A percentile compares a stretch with the other conserved stretches of the same genome.
phyloP scores from a whole-genome alignment of 2,329 filamentous ascomycete species.

The Didymosphaeria variabile region DNA sequence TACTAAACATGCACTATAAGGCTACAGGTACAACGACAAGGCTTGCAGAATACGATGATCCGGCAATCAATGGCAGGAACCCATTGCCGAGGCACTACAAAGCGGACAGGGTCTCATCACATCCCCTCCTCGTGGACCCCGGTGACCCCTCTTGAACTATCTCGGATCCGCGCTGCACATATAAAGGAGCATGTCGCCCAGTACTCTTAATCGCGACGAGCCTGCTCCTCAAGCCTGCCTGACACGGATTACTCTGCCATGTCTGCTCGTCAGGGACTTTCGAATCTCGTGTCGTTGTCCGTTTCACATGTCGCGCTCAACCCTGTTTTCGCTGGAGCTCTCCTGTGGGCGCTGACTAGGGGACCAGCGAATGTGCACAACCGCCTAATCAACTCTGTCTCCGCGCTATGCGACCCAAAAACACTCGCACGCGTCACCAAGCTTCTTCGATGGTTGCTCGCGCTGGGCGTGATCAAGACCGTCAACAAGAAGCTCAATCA shows the following conservation, averaged over 20 bases:
- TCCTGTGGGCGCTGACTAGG: slow-evolving; percentile 45
- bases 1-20: too few species aligned
- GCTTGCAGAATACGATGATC: neutral
- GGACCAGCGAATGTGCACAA: slow-evolving; percentile 36
- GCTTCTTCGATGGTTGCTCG: slow-evolving; percentile 41
- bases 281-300: slow-evolving; percentile 31
- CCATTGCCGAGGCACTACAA: neutral
- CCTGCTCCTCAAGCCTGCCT: neutral
- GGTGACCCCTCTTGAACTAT: neutral
- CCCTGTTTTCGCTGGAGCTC: slow-evolving; percentile 37
- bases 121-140: neutral
- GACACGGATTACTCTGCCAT: neutral
- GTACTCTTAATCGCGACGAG: neutral
- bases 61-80: neutral
- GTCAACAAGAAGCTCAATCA: slow-evolving; percentile 41
- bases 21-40: too few species aligned
- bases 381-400: slow-evolving; percentile 29
- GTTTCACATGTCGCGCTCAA: slow-evolving; percentile 39
- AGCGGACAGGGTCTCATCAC: neutral
- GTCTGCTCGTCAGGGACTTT: slow-evolving; percentile 5
- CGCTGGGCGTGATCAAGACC: slow-evolving; percentile 41
- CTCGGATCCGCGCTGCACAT: neutral
- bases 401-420: slow-evolving; percentile 34
- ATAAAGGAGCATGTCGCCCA: neutral
- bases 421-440: slow-evolving; percentile 32